These are phyloP conservation scores for Capsicum baccatum DNA, from an alignment of 257 asterid species.

Conservation along the genomic window DNA sequence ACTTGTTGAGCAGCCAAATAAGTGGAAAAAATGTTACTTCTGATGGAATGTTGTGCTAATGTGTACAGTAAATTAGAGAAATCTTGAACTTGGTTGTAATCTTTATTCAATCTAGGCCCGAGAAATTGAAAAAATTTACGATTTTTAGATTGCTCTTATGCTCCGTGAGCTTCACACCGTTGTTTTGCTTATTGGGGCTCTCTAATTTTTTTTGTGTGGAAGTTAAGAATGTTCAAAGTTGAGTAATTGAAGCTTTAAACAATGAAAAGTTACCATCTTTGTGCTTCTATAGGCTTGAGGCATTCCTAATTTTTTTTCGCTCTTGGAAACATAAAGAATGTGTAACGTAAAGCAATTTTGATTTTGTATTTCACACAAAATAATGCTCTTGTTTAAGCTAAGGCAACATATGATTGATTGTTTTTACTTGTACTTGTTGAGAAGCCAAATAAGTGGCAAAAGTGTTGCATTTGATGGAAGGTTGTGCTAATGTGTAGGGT, in stretches of 20 bases:
- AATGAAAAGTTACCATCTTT: constrained; percentile 3
- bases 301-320: not conserved
- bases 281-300: not conserved
- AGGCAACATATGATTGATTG: not conserved
- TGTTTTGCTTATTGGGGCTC: constrained; percentile 20
- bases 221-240: not conserved
- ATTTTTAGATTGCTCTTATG: not conserved
- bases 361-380: not conserved
- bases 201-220: not conserved
- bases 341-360: not conserved
- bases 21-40: constrained; percentile 23
- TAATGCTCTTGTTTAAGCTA: not conserved
- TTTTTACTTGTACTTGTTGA: constrained; percentile 9
- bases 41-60: constrained; percentile 28
- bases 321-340: not conserved
- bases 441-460: not conserved
- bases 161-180: not conserved
- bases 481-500: constrained; percentile 47
- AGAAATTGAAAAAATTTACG: not conserved
- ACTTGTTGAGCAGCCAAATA: not conserved
- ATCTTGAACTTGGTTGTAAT: constrained; percentile 4
- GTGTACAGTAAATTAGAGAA: not conserved
- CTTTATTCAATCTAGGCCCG: not conserved
- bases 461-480: constrained; percentile 30
- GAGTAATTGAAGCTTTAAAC: not conserved